phyloP scores from a whole-genome alignment of 2,329 filamentous ascomycete species.

The Ambrosiella cleistominuta region DNA sequence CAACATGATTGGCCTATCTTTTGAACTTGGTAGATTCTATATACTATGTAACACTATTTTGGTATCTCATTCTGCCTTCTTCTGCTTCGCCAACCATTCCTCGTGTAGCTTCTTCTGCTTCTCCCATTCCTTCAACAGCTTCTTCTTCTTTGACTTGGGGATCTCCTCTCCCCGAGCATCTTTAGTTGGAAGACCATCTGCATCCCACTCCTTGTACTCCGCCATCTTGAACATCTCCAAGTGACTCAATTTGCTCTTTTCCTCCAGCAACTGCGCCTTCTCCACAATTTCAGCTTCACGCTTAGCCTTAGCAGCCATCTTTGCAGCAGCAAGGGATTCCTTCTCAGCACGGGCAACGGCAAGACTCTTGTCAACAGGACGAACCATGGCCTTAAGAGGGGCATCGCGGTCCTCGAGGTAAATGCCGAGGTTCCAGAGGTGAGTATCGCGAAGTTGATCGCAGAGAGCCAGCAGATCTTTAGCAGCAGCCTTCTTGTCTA shows the following conservation, averaged over 20 bases:
- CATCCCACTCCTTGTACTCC: conserved; percentile 63
- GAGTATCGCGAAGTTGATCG: conserved; percentile 62
- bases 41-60: not conserved
- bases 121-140: conserved; percentile 77
- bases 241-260: conserved; percentile 38
- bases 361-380: conserved; percentile 39
- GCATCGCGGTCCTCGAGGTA: conserved; percentile 72
- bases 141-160: conserved; percentile 63
- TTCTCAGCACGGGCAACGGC: conserved; percentile 43
- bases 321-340: conserved; percentile 34
- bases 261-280: conserved; percentile 23
- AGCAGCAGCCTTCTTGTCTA: conserved; percentile 26
- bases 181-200: conserved; percentile 61
- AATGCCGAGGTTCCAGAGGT: conserved; percentile 66
- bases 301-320: conserved; percentile 36
- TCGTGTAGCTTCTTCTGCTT: conserved; percentile 75
- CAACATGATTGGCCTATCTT: not conserved
- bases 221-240: conserved; percentile 39
- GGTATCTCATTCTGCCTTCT: not conserved
- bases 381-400: conserved; percentile 53
- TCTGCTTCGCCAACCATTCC: conserved; percentile 25
- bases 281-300: conserved; percentile 34
- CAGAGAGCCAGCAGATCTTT: conserved; percentile 61
- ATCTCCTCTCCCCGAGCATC: conserved; percentile 64
- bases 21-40: not conserved